Evolutionary conservation across 805 yeast genomes (phyloP).

Genomic region (Groenewaldozyma salmanticensis): DNA sequence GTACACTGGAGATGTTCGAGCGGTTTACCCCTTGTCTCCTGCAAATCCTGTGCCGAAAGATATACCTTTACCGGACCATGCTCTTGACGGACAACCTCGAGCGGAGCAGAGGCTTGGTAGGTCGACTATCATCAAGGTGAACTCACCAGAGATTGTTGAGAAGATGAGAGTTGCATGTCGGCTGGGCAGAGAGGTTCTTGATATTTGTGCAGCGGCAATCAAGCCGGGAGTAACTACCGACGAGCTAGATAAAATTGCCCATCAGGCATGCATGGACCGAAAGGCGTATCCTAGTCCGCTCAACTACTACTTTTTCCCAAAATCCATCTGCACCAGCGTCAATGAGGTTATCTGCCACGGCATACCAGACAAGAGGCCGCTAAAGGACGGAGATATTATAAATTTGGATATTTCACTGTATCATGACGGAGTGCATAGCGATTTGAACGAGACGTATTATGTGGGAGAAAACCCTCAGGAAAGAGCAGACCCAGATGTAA

Average conservation of each 20-base stretch:
- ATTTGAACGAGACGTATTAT: constrained; percentile 91
- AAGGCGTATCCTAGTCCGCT: constrained; percentile 91
- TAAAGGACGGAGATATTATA: constrained; percentile 89
- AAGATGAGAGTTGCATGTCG: constrained; percentile 67
- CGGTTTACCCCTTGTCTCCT: constrained; percentile 73
- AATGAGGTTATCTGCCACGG: constrained; percentile 97
- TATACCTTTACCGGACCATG: constrained; percentile 76
- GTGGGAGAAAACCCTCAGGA: constrained; percentile 81
- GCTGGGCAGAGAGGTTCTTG: constrained; percentile 81
- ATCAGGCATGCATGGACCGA: constrained; percentile 78
- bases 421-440: constrained; percentile 86
- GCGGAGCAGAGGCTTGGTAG: constrained; percentile 69
- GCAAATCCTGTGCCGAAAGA: constrained; percentile 61
- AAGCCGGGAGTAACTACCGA: constrained; percentile 91
- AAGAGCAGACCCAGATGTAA: constrained; percentile 65
- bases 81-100: constrained; percentile 66
- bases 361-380: constrained; percentile 80
- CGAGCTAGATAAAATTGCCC: constrained; percentile 77
- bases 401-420: constrained; percentile 83
- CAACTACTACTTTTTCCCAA: constrained; percentile 90
- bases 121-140: constrained; percentile 51
- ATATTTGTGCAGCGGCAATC: constrained; percentile 73
- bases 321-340: constrained; percentile 84
- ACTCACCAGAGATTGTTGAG: constrained; percentile 58
- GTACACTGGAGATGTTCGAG: constrained; percentile 66